Evolutionary conservation across 2,329 filamentous ascomycete species (phyloP).

Genomic region (Aspergillus fijiensis): DNA sequence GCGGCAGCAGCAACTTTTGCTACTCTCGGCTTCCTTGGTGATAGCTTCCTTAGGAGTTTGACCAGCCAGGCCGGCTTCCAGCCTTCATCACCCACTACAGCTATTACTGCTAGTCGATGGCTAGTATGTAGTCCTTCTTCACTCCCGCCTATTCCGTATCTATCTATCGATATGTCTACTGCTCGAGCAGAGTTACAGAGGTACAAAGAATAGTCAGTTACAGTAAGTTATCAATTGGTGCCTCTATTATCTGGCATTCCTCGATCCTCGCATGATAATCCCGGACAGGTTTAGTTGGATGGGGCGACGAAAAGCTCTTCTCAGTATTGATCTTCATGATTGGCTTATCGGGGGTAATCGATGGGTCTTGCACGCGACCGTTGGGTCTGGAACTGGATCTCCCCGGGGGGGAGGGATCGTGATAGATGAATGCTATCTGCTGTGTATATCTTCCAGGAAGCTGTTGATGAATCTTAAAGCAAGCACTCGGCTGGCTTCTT

Average conservation of each 20-base stretch:
- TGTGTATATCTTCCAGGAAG: too few relatives aligned
- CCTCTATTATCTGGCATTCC: not conserved
- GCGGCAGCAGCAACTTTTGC: too few relatives aligned
- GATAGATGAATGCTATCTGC: not conserved
- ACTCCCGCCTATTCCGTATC: not conserved
- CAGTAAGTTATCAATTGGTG: not conserved
- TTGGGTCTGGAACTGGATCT: slow-evolving; percentile 12
- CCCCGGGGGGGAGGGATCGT: not conserved
- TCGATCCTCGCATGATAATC: slow-evolving; percentile 6
- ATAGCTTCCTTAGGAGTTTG: not conserved
- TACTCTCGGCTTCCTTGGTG: not conserved
- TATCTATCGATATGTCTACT: too few relatives aligned
- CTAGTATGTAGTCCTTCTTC: not conserved
- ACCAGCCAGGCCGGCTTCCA: not conserved
- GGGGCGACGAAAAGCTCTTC: slow-evolving; percentile 3
- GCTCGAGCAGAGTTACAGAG: not conserved
- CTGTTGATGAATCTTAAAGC: not conserved
- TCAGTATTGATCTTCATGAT: not conserved
- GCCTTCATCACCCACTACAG: too few relatives aligned
- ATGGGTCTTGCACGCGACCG: slow-evolving; percentile 10
- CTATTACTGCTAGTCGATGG: too few relatives aligned
- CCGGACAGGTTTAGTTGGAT: slow-evolving; percentile 3
- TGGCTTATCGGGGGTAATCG: slow-evolving; percentile 1
- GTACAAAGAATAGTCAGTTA: too few relatives aligned
- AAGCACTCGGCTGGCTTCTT: not conserved